Evolutionary conservation across 1,284 basidiomycete genomes (phyloP), one percentile per base, ranked within the genome.

Genomic region (Trametes sp.): DNA sequence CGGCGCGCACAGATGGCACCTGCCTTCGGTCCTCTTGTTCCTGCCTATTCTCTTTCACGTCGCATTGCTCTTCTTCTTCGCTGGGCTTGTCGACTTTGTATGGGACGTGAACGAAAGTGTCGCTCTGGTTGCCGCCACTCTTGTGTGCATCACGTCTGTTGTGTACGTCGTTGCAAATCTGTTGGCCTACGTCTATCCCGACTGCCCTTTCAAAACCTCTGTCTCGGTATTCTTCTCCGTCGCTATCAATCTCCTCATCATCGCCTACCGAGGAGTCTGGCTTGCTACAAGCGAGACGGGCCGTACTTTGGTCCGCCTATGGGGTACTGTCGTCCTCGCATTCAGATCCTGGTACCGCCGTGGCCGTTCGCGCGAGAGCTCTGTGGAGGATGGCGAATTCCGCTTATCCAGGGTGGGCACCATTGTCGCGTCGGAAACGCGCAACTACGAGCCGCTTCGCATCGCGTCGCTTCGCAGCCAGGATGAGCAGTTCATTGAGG

Each of bases 191-290:
- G 35, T 51, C 28, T 64, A 50, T 9, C 66, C 63, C 1, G 54
- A 62, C 7, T 67, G 59, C 35, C 66, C 63, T 1, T 67, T 58
- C 58, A 62, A 62, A 38, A 67, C 63, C 0, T 64, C 66, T 1
- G 42, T 62, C 6, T 62, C 62, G 0, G 29, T 61, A 5, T 23
- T 60, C 26, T 28, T 64, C 9, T 14, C 60, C 10, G 8, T 45
- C 31, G 31, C 31, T 33, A 11, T 38, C 4, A 14, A 38, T 33
- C 31, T 33, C 31, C 6, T 33, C 36, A 14, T 11, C 8, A 38
- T 16, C 36, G 16, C 36, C 36, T 38, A 33, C 13, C 7, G 31
- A 13, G 31, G 13, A 33, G 31, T 6, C 13, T 13, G 13, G 7
- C 31, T 6, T 33, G 31, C 7, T 33, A n/a, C n/a, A n/a, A n/a